Conservation (phyloP, 257 asterid species). For the Scutellaria baicalensis region DNA sequence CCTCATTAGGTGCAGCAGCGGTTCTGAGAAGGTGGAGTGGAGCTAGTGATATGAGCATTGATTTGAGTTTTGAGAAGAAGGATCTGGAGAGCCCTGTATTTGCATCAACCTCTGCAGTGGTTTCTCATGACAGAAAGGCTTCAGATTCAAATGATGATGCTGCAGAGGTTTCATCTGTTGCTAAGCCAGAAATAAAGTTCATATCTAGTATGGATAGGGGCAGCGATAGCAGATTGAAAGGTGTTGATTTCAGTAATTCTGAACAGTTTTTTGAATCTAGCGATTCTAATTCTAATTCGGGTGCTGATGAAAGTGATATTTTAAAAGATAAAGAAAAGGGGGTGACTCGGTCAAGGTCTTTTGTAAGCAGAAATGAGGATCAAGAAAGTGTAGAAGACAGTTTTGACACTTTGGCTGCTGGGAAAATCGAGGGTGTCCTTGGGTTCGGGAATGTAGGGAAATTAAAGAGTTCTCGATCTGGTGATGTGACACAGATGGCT, state of each 20-base stretch:
- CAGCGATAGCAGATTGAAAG: constrained; percentile 28
- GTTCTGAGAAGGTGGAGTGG: constrained; percentile 92
- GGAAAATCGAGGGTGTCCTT: not conserved
- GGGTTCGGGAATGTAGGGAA: constrained; percentile 27
- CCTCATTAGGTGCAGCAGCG: constrained; percentile 34
- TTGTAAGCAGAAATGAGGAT: constrained; percentile 22
- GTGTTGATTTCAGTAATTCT: constrained; percentile 25
- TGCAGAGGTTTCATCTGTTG: constrained; percentile 24
- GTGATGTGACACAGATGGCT: constrained; percentile 31
- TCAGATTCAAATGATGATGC: constrained; percentile 18
- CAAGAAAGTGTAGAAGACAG: constrained; percentile 32
- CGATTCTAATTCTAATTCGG: constrained; percentile 22
- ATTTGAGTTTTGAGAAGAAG: constrained; percentile 68
- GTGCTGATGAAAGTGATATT: constrained; percentile 26
- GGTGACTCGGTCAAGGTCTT: constrained; percentile 36
- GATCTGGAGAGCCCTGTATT: constrained; percentile 54
- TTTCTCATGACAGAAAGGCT: constrained; percentile 33
- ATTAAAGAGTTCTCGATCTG: constrained; percentile 21
- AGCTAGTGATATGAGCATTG: constrained; percentile 89
- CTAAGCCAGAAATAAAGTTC: constrained; percentile 32
- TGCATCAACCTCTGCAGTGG: constrained; percentile 41
- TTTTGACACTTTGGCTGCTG: constrained; percentile 18
- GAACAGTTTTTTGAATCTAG: not conserved
- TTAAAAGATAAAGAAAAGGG: constrained; percentile 32
- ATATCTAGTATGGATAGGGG: constrained; percentile 24